Conservation (phyloP, 108 stramenopile genomes). For the Parmales sp. region DNA sequence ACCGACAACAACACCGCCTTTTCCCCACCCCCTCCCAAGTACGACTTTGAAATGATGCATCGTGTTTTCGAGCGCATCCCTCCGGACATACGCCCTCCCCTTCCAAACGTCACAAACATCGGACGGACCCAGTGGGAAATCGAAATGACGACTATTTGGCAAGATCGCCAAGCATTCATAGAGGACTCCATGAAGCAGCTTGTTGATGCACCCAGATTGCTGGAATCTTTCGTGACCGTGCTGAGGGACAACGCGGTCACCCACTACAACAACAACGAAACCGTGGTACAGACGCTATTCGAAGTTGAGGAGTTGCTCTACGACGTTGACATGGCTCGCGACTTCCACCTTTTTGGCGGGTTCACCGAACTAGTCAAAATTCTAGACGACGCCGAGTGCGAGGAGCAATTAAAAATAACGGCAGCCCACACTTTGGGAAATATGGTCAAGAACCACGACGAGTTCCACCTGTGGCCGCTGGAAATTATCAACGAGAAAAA, state of each 20-base stretch:
- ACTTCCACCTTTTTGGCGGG: constrained; percentile 85
- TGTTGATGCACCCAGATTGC: constrained; percentile 20
- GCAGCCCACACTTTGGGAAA: constrained; percentile 82
- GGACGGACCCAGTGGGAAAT: constrained; percentile 22
- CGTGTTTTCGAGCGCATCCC: constrained; percentile 60
- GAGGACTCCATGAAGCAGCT: constrained; percentile 23
- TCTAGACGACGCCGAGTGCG: constrained; percentile 32
- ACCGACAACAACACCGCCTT: too few relatives aligned
- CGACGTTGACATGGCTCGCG: constrained; percentile 86
- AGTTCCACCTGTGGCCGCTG: constrained; percentile 65
- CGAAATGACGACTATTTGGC: constrained; percentile 70
- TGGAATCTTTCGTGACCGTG: constrained; percentile 12
- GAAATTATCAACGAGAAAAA: too few relatives aligned
- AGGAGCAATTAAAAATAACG: constrained; percentile 11
- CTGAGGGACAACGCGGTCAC: background rate
- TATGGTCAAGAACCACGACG: constrained; percentile 78
- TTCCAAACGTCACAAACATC: background rate
- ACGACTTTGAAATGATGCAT: constrained; percentile 74
- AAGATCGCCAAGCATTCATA: constrained; percentile 59
- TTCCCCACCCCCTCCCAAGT: too few relatives aligned
- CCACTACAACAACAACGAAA: background rate
- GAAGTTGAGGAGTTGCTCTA: constrained; percentile 79
- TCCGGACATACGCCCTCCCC: constrained; percentile 47
- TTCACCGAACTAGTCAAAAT: constrained; percentile 63
- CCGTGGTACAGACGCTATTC: constrained; percentile 15